Evolutionary conservation across 179 eudicot species (phyloP), one percentile per base, ranked within the genome.

Genomic region (Gypsophila paniculata): DNA sequence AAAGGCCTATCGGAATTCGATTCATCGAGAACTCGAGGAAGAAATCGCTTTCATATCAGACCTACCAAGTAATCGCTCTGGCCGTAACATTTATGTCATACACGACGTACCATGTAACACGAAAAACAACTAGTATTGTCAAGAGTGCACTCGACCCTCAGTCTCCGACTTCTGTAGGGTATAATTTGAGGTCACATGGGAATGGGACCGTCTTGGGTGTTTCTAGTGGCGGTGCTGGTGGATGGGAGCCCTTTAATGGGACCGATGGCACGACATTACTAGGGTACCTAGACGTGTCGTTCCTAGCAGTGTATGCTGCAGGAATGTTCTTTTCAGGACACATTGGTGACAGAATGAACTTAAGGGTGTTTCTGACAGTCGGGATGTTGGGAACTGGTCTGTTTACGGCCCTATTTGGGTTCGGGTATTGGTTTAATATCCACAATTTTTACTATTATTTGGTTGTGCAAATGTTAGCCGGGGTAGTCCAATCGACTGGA

Each of bases 311-410:
- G 0, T 93, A 93, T 74, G 96, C 96, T 26, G 64, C 76, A 1
- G 96, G 96, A 54, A 90, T 89, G 90, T 93, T 70, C 86, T 89
- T 79, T 57, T 89, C 98, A 0, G 98, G 98, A 14, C 96, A 89
- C 48, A 54, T 93, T 12, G 98, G 98, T 29, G 98, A 93, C 62
- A 76, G 98, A 46, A 81, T 80, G 87, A 81, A 93, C 55, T 84
- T 91, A 38, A 78, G 96, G 61, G 73, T 87, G 63, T 89, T 93
- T 73, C 60, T 93, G 34, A 90, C 96, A 0, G 68, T 89, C 49
- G 98, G 98, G 46, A 93, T 93, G 98, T 59, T 91, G 67, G 95
- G 91, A 8, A 89, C 98, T 0, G 98, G 98, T 10, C 42, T 93
- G 13, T 93, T 93, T 74, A 90, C 98, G 21, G 79, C 89, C 10